Conservation (phyloP, 371 early-diverging fungal species). For the Mucor plumbeus region DNA sequence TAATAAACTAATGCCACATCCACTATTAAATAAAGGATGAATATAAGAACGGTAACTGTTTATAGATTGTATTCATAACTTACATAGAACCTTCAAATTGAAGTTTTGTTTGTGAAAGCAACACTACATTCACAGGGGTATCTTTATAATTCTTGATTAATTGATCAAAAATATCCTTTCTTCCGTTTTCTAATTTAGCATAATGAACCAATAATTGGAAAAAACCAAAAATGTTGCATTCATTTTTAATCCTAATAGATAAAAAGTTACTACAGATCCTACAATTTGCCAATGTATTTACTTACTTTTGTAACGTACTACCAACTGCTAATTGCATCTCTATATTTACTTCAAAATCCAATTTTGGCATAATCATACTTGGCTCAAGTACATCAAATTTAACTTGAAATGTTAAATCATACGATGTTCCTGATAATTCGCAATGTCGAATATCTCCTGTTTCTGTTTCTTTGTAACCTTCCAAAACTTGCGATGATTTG, state of each 20-base stretch:
- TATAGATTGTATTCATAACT: not conserved
- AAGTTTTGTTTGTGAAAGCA: slow-evolving; percentile 21
- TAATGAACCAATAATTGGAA: slow-evolving; percentile 38
- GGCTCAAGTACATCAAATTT: slow-evolving; percentile 36
- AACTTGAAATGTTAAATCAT: slow-evolving; percentile 28
- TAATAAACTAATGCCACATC: slow-evolving; percentile 2
- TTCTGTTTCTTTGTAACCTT: not conserved
- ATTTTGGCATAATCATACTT: slow-evolving; percentile 20
- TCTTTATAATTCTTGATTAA: slow-evolving; percentile 11
- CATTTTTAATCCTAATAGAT: slow-evolving; percentile 31
- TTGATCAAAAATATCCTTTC: slow-evolving; percentile 24
- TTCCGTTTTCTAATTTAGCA: slow-evolving; percentile 29
- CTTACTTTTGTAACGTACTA: slow-evolving; percentile 36
- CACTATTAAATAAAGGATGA: not conserved
- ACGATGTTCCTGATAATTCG: slow-evolving; percentile 29
- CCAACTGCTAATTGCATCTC: slow-evolving; percentile 38
- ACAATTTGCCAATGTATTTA: not conserved
- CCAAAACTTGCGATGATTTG: not conserved
- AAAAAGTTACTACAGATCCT: too few relatives aligned
- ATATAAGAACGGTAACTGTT: not conserved
- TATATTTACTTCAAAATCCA: slow-evolving; percentile 33
- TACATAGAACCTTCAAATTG: slow-evolving; percentile 34
- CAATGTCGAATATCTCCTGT: slow-evolving; percentile 37
- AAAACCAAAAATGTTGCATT: slow-evolving; percentile 36
- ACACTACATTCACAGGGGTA: slow-evolving; percentile 17